Evolutionary conservation across 1,139 yeast genomes (phyloP).

Genomic region (Geotrichum siamense): DNA sequence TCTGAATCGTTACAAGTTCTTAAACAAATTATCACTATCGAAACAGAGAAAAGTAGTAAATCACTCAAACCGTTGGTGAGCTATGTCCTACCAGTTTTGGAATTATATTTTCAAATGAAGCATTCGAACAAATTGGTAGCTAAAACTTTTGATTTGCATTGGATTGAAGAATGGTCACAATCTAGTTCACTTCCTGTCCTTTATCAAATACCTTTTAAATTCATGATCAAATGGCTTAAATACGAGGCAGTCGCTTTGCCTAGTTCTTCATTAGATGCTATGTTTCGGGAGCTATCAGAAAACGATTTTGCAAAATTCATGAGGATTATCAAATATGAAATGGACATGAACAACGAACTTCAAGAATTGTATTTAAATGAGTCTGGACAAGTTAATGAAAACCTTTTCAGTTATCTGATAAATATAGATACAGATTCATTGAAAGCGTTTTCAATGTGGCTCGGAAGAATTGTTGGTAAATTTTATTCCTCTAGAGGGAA

Average conservation of each 20-base stretch:
- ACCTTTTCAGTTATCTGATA: slow-evolving; percentile 2
- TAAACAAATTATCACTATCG: neutral
- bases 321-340: slow-evolving; percentile 9
- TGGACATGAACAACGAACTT: slow-evolving; percentile 8
- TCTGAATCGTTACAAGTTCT: slow-evolving; percentile 8
- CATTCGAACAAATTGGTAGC: neutral
- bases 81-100: slow-evolving; percentile 1
- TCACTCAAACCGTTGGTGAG: slow-evolving; percentile 3
- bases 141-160: slow-evolving; percentile 1
- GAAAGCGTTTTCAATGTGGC: slow-evolving; percentile 13
- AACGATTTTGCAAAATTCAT: slow-evolving; percentile 1
- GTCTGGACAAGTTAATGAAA: neutral
- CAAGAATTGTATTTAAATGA: slow-evolving; percentile 1
- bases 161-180: slow-evolving; percentile 5
- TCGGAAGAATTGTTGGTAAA: slow-evolving; percentile 11
- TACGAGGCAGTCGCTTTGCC: neutral
- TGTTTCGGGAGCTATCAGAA: neutral
- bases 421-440: slow-evolving; percentile 5
- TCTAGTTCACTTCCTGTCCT: neutral
- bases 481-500: slow-evolving; percentile 6
- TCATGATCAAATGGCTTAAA: slow-evolving; percentile 8
- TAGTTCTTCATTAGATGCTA: slow-evolving; percentile 1
- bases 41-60: neutral
- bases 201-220: neutral
- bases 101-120: slow-evolving; percentile 5